Evolutionary conservation across 805 yeast genomes (phyloP), one percentile per base, ranked within the genome.

Genomic region (Candida patagonica): DNA sequence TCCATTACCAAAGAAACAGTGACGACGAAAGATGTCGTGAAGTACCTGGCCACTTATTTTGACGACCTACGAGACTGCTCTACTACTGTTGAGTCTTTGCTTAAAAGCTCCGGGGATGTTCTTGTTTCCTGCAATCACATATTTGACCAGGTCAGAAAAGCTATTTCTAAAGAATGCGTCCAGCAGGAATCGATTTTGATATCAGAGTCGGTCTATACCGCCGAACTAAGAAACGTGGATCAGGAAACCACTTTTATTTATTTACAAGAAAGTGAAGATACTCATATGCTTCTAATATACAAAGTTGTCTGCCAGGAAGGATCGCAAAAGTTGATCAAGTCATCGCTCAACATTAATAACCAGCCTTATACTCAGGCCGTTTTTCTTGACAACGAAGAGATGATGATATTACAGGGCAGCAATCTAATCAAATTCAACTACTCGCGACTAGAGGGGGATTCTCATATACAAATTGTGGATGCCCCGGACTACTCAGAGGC

Each of bases 21-120:
- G 2, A 40, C 40, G 16, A 50, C 55, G 6, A 30, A 29, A 3
- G 48, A 42, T 17, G 46, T 48, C 9, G 38, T 41, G 15, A 37
- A 37, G 20, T 51, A 42, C 41, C 19, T 10, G 16, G 19, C 7
- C 12, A 34, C 15, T 15, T 12, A 15, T 3, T 22, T 15, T 20
- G 40, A 19, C 12, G 12, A 3, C 8, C n/a, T n/a, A n/a, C n/a
- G n/a, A n/a, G n/a, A n/a, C n/a, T n/a, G n/a, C n/a, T n/a, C n/a
- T n/a, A n/a, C n/a, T n/a, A n/a, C n/a, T n/a, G 21, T 6, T 12
- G 20, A 15, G 20, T 33, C 13, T 34, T 15, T 21, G 32, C 8
- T 19, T 10, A 16, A 7, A 12, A 21, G 17, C 9, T 26, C 13
- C 4, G 38, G 27, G 8, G 19, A 17, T 31, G 26, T 40, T 9